Evolutionary conservation across 179 eudicot genomes (phyloP).

Genomic region (Kewa caespitosa): DNA sequence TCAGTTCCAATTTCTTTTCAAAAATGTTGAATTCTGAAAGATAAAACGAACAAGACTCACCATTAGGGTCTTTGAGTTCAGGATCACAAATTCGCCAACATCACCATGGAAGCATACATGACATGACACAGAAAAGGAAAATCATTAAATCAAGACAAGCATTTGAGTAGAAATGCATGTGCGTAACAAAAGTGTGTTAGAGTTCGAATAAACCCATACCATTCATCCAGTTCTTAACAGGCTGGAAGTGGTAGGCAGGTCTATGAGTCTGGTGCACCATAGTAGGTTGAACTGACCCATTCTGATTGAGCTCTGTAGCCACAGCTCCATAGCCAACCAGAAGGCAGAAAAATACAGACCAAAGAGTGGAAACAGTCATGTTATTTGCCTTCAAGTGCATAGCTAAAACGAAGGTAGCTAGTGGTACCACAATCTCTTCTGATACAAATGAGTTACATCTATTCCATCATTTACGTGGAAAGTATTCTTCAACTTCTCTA

Average conservation of each 20-base stretch:
- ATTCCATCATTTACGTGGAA: too few species aligned
- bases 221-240: conserved; percentile 11
- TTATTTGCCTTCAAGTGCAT: too few species aligned
- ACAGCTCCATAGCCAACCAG: not conserved
- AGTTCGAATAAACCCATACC: not conserved
- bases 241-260: conserved; percentile 1
- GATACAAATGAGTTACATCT: too few species aligned
- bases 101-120: not conserved
- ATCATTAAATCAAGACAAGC: not conserved
- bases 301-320: not conserved
- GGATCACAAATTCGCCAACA: not conserved
- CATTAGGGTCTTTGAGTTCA: not conserved
- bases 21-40: too few species aligned
- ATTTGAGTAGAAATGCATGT: not conserved
- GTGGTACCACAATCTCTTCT: not conserved
- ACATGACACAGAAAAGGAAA: not conserved
- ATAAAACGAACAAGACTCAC: not conserved
- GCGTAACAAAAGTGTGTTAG: not conserved
- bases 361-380: not conserved
- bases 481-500: not conserved
- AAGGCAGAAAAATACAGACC: not conserved
- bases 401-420: not conserved
- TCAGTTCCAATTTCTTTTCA: not conserved
- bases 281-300: not conserved
- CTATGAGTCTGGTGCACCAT: not conserved